phyloP scores from a whole-genome alignment of 345 rosid species.

The Hibiscus syriacus region DNA sequence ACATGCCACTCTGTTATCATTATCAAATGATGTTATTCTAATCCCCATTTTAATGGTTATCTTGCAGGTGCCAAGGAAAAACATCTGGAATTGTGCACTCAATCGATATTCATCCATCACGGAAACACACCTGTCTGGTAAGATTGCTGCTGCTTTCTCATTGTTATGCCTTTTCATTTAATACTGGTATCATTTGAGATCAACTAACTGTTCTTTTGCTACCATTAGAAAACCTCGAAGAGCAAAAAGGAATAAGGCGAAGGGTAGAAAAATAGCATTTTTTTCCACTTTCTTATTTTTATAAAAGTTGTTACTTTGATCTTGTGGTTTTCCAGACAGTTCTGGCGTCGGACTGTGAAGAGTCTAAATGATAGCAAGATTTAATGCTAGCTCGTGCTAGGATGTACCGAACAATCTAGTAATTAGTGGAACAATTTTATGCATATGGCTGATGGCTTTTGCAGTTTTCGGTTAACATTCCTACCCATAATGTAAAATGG shows the following conservation, averaged over 20 bases:
- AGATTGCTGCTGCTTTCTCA: constrained; percentile 8
- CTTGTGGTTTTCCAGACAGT: neutral
- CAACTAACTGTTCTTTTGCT: neutral
- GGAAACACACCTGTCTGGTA: constrained; percentile 89
- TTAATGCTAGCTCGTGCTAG: neutral
- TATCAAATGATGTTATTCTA: neutral
- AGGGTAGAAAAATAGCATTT: neutral
- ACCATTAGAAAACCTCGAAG: neutral
- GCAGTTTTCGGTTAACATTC: neutral
- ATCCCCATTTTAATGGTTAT: constrained; percentile 1
- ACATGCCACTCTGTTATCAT: neutral
- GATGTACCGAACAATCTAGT: neutral
- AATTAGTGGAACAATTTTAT: neutral
- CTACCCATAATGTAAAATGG: neutral
- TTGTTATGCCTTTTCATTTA: neutral
- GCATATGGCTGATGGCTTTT: neutral
- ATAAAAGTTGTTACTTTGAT: neutral
- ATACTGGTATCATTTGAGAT: neutral
- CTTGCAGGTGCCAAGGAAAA: constrained; percentile 58
- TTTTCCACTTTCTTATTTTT: neutral
- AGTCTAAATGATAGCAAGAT: neutral
- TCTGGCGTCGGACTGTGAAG: neutral
- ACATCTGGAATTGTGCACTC: constrained; percentile 73
- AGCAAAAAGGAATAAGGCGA: neutral
- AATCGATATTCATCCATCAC: constrained; percentile 80